Base-by-base conservation (phyloP, 1,139 yeast genomes). In the Geotrichum armillariae region DNA sequence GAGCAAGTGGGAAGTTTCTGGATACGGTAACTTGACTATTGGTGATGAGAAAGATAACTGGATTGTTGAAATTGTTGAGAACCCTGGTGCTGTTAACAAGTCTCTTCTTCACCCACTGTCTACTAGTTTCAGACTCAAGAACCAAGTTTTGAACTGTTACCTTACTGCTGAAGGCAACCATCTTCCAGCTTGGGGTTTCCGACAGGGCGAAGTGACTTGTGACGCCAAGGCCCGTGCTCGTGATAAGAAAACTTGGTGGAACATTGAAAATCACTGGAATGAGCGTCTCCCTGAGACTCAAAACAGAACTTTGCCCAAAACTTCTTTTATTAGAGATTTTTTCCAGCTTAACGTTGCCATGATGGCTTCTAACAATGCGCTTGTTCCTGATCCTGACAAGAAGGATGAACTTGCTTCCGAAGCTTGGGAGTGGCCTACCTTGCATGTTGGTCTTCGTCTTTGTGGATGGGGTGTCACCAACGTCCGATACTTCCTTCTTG, bases 341-440 rank as follows among this genome's bases (percentile, higher is more conserved):
- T 74, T 94, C 58, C 96, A 90, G 71, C 75, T 94, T 62, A 93
- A 93, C 68, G 81, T 90, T 65, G 99, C 98, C 20, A 94, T 93
- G 97, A 90, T 91, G 97, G 96, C 97, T 22, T 88, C 98, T 41
- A 94, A 94, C 74, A 94, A 94, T 64, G 98, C 96, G 2, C 79
- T 93, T 65, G 82, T 93, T 52, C 98, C 99, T 32, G 99, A 93
- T 64, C 69, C 77, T 16, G 99, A 94, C 60, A 91, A 93, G 71
- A 83, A 80, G 61, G 99, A 94, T 66, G 91, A 85, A 60, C 78
- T 94, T 61, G 95, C 98, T 1, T 89, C 97, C 16, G 67, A 80
- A 46, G 93, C 93, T 61, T 94, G 99, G 99, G 93, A 94, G 77
- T 94, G 99, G 99, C 99, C 99, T 52, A 80, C 93, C 32, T 78